Evolutionary conservation across 176 grass and related monocot genomes (phyloP), one percentile per base, ranked within the genome.

Genomic region (Cymbopogon citratus): DNA sequence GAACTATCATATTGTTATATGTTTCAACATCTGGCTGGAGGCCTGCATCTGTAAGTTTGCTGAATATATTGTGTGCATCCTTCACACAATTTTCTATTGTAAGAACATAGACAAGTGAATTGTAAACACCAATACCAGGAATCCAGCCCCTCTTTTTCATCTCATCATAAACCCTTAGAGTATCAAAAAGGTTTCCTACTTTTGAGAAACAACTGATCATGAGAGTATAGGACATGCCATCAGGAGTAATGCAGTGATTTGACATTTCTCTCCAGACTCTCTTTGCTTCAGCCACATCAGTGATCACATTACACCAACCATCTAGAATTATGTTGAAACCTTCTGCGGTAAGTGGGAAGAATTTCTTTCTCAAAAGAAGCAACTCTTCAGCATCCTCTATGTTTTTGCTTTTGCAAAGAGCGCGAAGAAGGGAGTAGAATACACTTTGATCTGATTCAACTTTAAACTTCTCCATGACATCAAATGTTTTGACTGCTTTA

Each of bases 191-290:
- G 83, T 93, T 98, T 27, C 92, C 90, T 24, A 57, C 81, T 80
- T 89, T 98, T 84, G 95, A 84, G 83, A 94, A 98, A 85, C 95
- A 98, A 90, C 88, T 66, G 62, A 98, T 77, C 95, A 94, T 98
- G 78, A 92, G 92, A 31, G 76, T 71, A 80, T 94, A 98, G 62
- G 92, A 93, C 75, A 67, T 89, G 48, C 70, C 79, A 80, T 98
- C 76, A 43, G 92, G 95, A 67, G 51, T 87, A 46, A 98, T 91
- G 82, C 95, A 98, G 82, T 78, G 92, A 71, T 75, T 94, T 73
- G 92, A 89, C 95, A 94, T 98, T 85, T 94, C 95, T 85, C 92
- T 87, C 95, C 92, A 98, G 26, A 91, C 39, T 89, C 95, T 92
- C 76, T 98, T 98, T 77, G 92, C 88, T 84, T 98, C 90, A n/a